A percentile compares a stretch with the other conserved stretches of the same genome.
Evolutionary conservation across 495 filamentous ascomycete genomes (phyloP).

Genomic region (Coniosporium apollinis): DNA sequence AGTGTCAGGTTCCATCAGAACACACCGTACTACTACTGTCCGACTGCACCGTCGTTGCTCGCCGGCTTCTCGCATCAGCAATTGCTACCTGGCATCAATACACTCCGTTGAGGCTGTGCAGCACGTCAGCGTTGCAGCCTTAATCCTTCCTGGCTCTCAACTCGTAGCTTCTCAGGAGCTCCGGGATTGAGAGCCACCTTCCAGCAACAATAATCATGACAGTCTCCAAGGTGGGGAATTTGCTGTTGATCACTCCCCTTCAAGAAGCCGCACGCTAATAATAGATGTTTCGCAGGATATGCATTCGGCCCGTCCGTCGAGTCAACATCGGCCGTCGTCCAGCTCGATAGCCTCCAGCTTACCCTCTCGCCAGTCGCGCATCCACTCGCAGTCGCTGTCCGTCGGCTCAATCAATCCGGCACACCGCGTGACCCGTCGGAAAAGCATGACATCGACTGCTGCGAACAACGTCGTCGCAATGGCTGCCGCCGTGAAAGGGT

Average conservation of each 20-base stretch:
- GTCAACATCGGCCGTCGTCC: constrained; percentile 25
- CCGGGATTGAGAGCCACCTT: too few species aligned
- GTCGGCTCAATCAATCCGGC: constrained; percentile 60
- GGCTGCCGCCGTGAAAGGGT: constrained; percentile 48
- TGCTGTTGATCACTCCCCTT: not conserved
- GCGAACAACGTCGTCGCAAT: constrained; percentile 58
- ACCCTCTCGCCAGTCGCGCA: constrained; percentile 36
- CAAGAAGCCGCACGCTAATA: not conserved
- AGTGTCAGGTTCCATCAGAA: too few species aligned
- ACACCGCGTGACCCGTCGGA: constrained; percentile 80
- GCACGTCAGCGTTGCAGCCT: too few species aligned
- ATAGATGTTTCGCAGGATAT: constrained; percentile 7
- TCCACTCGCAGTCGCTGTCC: constrained; percentile 70
- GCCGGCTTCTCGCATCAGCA: too few species aligned
- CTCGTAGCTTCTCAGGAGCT: too few species aligned
- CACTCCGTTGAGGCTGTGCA: too few species aligned
- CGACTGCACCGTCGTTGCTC: too few species aligned
- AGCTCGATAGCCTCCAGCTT: constrained; percentile 19
- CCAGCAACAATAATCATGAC: constrained; percentile 5
- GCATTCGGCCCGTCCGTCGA: constrained; percentile 22
- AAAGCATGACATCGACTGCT: constrained; percentile 72
- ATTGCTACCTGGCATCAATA: too few species aligned
- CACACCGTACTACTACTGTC: too few species aligned
- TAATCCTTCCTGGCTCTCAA: too few species aligned
- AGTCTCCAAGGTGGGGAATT: constrained; percentile 8